A percentile compares a stretch with the other conserved stretches of the same genome.
These are phyloP conservation scores for Suillus variegatus DNA, from an alignment of 768 basidiomycete species.

Conservation along the genomic window DNA sequence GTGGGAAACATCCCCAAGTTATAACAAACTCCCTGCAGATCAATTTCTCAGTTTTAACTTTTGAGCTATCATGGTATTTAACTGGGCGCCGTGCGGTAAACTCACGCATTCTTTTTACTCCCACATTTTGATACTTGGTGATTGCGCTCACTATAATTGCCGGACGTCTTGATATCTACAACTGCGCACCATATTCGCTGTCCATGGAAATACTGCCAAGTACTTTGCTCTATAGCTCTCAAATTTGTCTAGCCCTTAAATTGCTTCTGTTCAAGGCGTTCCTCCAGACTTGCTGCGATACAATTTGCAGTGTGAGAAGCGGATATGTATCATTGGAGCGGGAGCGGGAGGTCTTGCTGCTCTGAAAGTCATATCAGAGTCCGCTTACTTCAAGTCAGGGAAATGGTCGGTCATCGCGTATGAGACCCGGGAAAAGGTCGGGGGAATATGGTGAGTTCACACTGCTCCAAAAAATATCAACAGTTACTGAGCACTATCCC, in stretches of 20 bases:
- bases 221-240: neutral
- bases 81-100: constrained; percentile 50
- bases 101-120: constrained; percentile 48
- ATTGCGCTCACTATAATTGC: constrained; percentile 34
- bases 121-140: neutral
- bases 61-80: too few species aligned
- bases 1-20: too few species aligned
- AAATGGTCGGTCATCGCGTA: constrained; percentile 66
- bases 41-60: too few species aligned
- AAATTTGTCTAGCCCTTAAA: neutral
- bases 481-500: constrained; percentile 1
- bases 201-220: constrained; percentile 5
- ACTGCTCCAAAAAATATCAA: neutral
- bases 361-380: constrained; percentile 64
- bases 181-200: constrained; percentile 29
- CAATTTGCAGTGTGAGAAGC: constrained; percentile 21
- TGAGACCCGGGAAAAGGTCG: constrained; percentile 65
- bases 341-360: constrained; percentile 79
- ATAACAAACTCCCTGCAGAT: too few species aligned
- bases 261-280: neutral
- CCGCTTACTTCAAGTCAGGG: constrained; percentile 54
- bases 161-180: constrained; percentile 63
- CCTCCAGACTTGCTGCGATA: neutral
- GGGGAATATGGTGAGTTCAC: constrained; percentile 71
- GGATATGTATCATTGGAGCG: constrained; percentile 73